Percentiles rank a stretch among this genome's conserved stretches.
phyloP scores from a whole-genome alignment of 1,284 basidiomycete species.

The Malassezia psittaci region DNA sequence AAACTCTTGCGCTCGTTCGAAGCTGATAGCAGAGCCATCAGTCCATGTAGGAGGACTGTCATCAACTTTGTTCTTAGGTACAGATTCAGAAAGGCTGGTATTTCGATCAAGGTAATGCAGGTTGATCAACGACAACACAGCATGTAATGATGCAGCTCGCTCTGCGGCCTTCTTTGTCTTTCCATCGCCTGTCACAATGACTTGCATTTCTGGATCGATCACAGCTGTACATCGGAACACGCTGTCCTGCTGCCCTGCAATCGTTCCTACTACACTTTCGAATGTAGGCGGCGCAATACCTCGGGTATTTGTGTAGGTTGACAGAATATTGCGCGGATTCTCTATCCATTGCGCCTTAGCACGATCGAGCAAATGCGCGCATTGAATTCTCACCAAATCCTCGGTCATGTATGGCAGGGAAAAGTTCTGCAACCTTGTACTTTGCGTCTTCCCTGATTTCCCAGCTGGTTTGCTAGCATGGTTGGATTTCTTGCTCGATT shows the following conservation, averaged over 20 bases:
- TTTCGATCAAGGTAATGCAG: constrained; percentile 16
- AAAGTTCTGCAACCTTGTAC: too few species aligned
- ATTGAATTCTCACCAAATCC: too few species aligned
- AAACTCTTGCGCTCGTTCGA: constrained; percentile 73
- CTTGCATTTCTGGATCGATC: constrained; percentile 7
- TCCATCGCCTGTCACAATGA: constrained; percentile 56
- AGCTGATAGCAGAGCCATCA: constrained; percentile 60
- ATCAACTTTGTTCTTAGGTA: constrained; percentile 49
- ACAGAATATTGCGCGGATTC: constrained; percentile 35
- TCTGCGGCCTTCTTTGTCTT: constrained; percentile 62
- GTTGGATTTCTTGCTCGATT: too few species aligned
- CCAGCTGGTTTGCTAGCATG: too few species aligned
- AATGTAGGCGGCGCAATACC: constrained; percentile 25
- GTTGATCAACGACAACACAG: constrained; percentile 21
- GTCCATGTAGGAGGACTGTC: constrained; percentile 50
- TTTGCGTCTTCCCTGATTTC: too few species aligned
- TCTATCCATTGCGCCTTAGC: constrained; percentile 43
- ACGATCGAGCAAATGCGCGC: constrained; percentile 57
- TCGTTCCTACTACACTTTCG: constrained; percentile 24
- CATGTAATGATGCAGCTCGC: constrained; percentile 54
- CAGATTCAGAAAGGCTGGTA: constrained; percentile 15
- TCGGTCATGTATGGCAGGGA: too few species aligned
- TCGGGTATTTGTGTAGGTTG: constrained; percentile 26
- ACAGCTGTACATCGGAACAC: constrained; percentile 20
- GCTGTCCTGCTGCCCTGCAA: constrained; percentile 25